Percentiles rank a stretch among this genome's conserved stretches.
phyloP scores from a whole-genome alignment of 2,329 filamentous ascomycete species.

The Microdochium nivale region DNA sequence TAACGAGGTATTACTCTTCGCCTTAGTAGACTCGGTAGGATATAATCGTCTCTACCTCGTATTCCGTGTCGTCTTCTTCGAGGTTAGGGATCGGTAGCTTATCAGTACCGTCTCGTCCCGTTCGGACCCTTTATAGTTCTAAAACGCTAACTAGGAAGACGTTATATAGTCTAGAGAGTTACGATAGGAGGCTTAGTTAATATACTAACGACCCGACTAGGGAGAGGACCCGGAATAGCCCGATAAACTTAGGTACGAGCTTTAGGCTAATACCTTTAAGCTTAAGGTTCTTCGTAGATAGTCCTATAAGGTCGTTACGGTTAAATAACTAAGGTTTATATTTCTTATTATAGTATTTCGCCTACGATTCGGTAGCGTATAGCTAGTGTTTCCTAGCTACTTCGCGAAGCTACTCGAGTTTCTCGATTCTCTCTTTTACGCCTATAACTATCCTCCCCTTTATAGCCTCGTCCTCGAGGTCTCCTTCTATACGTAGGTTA shows the following conservation, averaged over 20 bases:
- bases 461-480: background rate
- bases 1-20: conserved; percentile 1
- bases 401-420: background rate
- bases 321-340: conserved; percentile 2
- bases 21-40: background rate
- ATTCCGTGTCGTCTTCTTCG: conserved; percentile 1
- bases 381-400: background rate
- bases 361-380: background rate
- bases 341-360: conserved; percentile 1
- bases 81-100: background rate
- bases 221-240: conserved; percentile 1
- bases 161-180: background rate
- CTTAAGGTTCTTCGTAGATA: conserved; percentile 3
- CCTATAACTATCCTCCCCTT: background rate
- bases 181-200: background rate
- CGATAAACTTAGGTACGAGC: conserved; percentile 2
- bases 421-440: background rate
- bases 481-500: conserved; percentile 1
- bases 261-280: conserved; percentile 3
- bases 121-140: background rate
- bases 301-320: conserved; percentile 5
- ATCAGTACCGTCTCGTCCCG: background rate
- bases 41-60: conserved; percentile 1
- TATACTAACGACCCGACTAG: background rate
- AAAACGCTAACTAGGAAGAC: background rate